phyloP scores from a whole-genome alignment of 2,329 filamentous ascomycete species.

The Hymenoscyphus linearis region DNA sequence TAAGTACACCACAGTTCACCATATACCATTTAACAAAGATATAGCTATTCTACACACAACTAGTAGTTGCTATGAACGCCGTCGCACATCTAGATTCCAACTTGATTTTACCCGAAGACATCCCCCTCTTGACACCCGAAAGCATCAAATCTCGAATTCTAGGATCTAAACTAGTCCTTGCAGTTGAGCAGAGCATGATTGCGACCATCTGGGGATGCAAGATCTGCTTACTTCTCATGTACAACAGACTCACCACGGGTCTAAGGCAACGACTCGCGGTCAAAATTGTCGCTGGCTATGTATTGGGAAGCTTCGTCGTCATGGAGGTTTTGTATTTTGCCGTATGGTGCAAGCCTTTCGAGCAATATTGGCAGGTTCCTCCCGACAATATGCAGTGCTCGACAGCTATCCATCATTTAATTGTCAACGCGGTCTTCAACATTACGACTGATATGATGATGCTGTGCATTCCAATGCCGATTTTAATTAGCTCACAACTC shows the following conservation, averaged over 20 bases:
- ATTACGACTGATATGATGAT: slow-evolving; percentile 56
- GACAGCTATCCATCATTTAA: slow-evolving; percentile 50
- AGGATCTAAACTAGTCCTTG: slow-evolving; percentile 58
- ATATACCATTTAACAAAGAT: not conserved
- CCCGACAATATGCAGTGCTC: slow-evolving; percentile 50
- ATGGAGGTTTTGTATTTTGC: slow-evolving; percentile 46
- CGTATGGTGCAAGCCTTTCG: slow-evolving; percentile 52
- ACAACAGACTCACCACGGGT: slow-evolving; percentile 48
- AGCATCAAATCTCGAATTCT: slow-evolving; percentile 23
- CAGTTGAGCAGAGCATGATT: slow-evolving; percentile 58
- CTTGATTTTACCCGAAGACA: slow-evolving; percentile 47
- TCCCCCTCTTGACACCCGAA: slow-evolving; percentile 39
- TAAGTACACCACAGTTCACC: slow-evolving; percentile 31
- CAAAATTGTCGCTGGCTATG: slow-evolving; percentile 44
- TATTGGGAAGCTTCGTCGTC: slow-evolving; percentile 41
- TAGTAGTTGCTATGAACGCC: slow-evolving; percentile 52
- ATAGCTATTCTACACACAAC: slow-evolving; percentile 45
- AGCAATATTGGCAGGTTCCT: slow-evolving; percentile 53
- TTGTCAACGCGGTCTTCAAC: slow-evolving; percentile 54
- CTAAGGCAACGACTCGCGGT: slow-evolving; percentile 43
- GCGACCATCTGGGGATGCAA: slow-evolving; percentile 53
- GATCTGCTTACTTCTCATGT: slow-evolving; percentile 52
- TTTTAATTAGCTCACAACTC: slow-evolving; percentile 41
- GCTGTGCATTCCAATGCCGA: slow-evolving; percentile 50
- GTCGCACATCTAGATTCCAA: slow-evolving; percentile 53